Evolutionary conservation across 192 early-diverging fungal species (phyloP), one percentile per base, ranked within the genome.

Genomic region (Backusella psychrophila): DNA sequence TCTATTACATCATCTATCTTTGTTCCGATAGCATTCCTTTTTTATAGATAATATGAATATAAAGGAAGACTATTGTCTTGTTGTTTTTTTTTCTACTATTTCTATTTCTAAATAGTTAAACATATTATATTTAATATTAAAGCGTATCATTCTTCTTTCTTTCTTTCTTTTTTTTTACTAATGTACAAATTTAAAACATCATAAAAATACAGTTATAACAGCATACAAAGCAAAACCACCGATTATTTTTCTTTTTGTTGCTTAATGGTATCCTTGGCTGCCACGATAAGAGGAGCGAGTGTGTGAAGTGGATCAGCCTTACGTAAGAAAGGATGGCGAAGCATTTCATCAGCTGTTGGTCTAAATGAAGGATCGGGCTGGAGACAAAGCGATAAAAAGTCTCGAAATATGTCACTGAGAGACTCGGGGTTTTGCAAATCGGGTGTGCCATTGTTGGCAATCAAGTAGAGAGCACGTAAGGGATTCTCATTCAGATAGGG

Each of bases 401-500:
- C 92, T 36, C 89, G 86, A 81, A 97, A 98, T n/a, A 88, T 80
- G 0, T 85, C 82, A 44, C 92, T 90, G 31, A 95, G 80, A 35
- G 87, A 88, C 69, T 95, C 94, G 7, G 98, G 96, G 63, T 94
- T 89, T 85, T 98, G 93, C 31, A 99, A 81, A 46, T 91, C 89
- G 9, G 96, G 97, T 1, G 92, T 94, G 35, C 97, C 97, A 59
- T 95, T 98, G 17, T 96, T 99, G 2, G 96, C 96, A 89, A 98
- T 98, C 75, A 98, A 79, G 76, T 96, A 97, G 71, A 98, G 80
- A 9, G 96, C 96, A 67, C 92, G 88, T 17, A 97, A 83, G 6
- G 97, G 97, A 70, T 97, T 93, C 78, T 97, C 96, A 75, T 99
- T 92, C 53, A 99, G 82, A 84, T 99, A 99, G 21, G 97, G 97